phyloP scores from a whole-genome alignment of 805 yeast species.

The Schwanniomyces sp. region DNA sequence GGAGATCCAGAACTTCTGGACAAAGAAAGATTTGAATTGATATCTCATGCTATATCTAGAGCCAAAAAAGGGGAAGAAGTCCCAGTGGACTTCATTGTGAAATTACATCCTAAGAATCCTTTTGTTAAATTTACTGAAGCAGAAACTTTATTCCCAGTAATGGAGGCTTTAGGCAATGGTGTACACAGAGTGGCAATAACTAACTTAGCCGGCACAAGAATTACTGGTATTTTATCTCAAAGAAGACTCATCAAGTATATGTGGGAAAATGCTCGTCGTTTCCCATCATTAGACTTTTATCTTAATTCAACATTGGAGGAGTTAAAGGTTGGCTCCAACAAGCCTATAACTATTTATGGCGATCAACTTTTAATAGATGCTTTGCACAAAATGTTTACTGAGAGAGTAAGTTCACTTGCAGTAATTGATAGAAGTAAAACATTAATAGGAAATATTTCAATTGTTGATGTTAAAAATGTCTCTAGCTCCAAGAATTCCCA shows the following conservation, averaged over 20 bases:
- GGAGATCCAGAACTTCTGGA: constrained; percentile 24
- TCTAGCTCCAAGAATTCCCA: constrained; percentile 86
- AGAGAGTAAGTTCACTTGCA: constrained; percentile 86
- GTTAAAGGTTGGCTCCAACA: constrained; percentile 68
- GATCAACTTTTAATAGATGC: constrained; percentile 89
- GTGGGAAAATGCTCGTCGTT: constrained; percentile 91
- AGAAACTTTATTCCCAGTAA: constrained; percentile 70
- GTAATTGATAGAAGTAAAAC: constrained; percentile 79
- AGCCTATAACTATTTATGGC: constrained; percentile 79
- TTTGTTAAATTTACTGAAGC: constrained; percentile 72
- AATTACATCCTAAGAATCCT: constrained; percentile 84
- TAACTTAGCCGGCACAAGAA: constrained; percentile 39
- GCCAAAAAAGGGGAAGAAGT: constrained; percentile 90
- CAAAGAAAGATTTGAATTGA: constrained; percentile 35
- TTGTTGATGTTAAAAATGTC: constrained; percentile 88
- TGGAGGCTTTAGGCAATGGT: constrained; percentile 89
- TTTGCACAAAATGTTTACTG: constrained; percentile 76
- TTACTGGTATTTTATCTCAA: constrained; percentile 87
- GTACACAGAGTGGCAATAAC: constrained; percentile 91
- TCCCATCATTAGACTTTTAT: constrained; percentile 76
- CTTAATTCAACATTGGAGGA: constrained; percentile 69
- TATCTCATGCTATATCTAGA: constrained; percentile 45
- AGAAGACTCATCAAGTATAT: constrained; percentile 80
- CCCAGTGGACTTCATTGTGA: constrained; percentile 85
- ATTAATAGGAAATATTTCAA: constrained; percentile 88